Conservation (phyloP, 2,329 filamentous ascomycete genomes). For the Tolypocladium sp. region DNA sequence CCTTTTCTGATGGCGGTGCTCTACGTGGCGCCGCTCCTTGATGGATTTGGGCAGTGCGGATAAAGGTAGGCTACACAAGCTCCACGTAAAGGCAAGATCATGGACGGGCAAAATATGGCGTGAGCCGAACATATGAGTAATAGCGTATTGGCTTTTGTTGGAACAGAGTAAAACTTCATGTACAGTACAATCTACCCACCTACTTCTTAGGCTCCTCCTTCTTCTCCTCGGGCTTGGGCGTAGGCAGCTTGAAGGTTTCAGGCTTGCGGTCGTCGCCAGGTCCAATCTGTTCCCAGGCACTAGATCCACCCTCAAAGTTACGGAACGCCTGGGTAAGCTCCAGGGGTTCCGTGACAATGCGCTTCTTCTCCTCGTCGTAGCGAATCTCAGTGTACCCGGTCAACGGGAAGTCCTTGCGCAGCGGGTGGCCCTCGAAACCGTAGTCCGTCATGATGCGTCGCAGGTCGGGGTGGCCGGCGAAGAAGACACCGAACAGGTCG, state of each 20-base stretch:
- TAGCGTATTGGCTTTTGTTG: not conserved
- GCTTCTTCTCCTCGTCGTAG: constrained; percentile 99
- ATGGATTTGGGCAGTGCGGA: not conserved
- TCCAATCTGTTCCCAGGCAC: constrained; percentile 58
- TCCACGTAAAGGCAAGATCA: not conserved
- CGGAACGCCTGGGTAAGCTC: constrained; percentile 98
- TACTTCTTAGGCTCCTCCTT: constrained; percentile 91
- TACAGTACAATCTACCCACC: constrained; percentile 14
- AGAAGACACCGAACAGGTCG: constrained; percentile 96
- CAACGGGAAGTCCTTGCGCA: constrained; percentile 96
- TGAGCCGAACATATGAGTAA: not conserved
- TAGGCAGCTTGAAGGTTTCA: constrained; percentile 87
- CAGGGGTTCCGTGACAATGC: constrained; percentile 93
- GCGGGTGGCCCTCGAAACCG: constrained; percentile 93
- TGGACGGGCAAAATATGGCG: not conserved
- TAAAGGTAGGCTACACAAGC: not conserved
- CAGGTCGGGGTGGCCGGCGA: constrained; percentile 87
- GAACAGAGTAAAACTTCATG: not conserved
- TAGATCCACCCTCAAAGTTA: constrained; percentile 88
- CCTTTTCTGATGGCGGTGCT: not conserved
- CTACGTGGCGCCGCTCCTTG: not conserved
- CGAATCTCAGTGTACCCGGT: constrained; percentile 97
- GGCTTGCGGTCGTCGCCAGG: constrained; percentile 70
- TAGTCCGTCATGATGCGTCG: constrained; percentile 99
- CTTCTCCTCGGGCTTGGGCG: constrained; percentile 88